These are phyloP conservation scores for Zygotorulaspora chibaensis DNA, from an alignment of 805 yeast genomes.

Conservation along the genomic window DNA sequence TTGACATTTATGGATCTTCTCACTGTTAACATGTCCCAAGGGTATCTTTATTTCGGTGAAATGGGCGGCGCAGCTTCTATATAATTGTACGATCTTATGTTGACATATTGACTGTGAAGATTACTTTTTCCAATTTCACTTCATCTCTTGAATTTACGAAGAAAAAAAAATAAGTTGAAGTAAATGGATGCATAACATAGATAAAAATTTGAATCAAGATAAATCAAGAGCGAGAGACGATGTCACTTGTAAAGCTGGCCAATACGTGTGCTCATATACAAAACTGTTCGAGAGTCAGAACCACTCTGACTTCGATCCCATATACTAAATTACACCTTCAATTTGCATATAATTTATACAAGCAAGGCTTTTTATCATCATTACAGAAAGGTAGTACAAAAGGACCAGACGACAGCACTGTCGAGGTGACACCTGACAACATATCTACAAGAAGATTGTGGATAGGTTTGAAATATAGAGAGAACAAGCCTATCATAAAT, in stretches of 20 bases:
- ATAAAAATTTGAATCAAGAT: background rate
- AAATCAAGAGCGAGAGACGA: constrained; percentile 23
- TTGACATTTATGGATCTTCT: no score
- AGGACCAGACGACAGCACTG: constrained; percentile 78
- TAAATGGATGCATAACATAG: background rate
- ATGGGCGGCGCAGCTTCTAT: no score
- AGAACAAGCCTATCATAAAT: constrained; percentile 70
- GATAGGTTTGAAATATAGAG: constrained; percentile 86
- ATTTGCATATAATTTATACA: constrained; percentile 77
- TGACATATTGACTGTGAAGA: no score
- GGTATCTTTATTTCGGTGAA: no score
- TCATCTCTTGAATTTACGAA: no score
- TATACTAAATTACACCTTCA: constrained; percentile 78
- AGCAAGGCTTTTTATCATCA: constrained; percentile 82
- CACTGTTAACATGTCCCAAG: no score
- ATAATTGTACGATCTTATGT: no score
- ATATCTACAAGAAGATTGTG: constrained; percentile 82
- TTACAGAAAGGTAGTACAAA: constrained; percentile 77
- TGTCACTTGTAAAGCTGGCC: constrained; percentile 85
- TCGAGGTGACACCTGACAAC: constrained; percentile 81
- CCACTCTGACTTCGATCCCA: constrained; percentile 75
- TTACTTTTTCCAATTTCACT: no score
- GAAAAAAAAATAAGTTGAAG: background rate
- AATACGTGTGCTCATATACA: constrained; percentile 84
- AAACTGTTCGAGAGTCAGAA: constrained; percentile 74